Evolutionary conservation across 148 eudicot genomes (phyloP), one percentile per base, ranked within the genome.

Genomic region (Vaccinium corymbosum): DNA sequence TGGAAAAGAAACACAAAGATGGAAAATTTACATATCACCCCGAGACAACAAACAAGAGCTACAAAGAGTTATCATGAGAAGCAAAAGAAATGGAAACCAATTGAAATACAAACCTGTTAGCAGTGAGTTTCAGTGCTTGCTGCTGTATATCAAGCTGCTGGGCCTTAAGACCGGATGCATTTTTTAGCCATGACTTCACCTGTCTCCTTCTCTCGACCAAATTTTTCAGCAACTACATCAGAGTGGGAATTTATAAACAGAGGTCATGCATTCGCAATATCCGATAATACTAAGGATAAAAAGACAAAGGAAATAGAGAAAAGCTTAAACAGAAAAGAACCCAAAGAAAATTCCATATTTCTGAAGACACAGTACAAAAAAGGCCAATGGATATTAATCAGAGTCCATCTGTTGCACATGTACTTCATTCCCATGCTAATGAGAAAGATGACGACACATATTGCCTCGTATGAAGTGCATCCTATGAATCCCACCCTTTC

Each of bases 41-140:
- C 57, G n/a, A 59, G 51, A 50, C 11, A 73, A 19, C 32, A 70
- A 79, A 70, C 56, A 74, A 42, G 70, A 82, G 78, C 78, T 68
- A 72, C 32, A 53, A 27, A 7, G 14, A 20, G 53, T 22, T 15
- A 82, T 6, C 15, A 59, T 20, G 61, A 64, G 71, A 49, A 32
- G 9, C 6, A 51, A 51, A 27, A 75, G 19, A 56, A 80, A 72
- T 49, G 68, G 9, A 73, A 78, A 59, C 22, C 52, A 64, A 73
- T 20, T n/a, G 19, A 85, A 88, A 35, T 16, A 62, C 52, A 53
- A 66, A 95, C 99, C 98, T 97, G 87, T 97, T 97, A 83, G 99
- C 99, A 72, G 98, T 97, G 55, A 97, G 98, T 88, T 97, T 97
- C 61, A 97, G 93, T 77, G 99, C 99, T 91, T 92, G 99, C 88